A percentile compares a stretch with the other conserved stretches of the same genome.
Evolutionary conservation across 768 basidiomycete species (phyloP).

Genomic region (Crucibulum laeve): DNA sequence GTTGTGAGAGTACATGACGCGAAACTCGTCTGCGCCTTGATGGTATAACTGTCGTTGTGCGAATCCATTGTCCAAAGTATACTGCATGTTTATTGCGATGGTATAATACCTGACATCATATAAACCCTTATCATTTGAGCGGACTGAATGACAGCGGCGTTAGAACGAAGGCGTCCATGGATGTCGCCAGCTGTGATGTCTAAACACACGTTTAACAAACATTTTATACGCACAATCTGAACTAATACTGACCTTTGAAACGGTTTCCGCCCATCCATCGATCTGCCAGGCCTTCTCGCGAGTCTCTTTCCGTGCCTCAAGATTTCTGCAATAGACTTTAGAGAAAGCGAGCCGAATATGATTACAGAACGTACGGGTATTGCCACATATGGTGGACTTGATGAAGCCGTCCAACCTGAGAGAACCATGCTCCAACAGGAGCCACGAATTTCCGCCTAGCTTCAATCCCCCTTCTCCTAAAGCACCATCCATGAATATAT

Average conservation of each 20-base stretch:
- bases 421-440: conserved; percentile 91
- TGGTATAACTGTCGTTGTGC: conserved; percentile 1
- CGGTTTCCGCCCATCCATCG: conserved; percentile 94
- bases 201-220: conserved; percentile 22
- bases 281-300: conserved; percentile 92
- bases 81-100: too few relatives aligned
- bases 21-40: too few relatives aligned
- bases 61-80: background rate
- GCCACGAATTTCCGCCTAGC: conserved; percentile 84
- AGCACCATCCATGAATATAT: conserved; percentile 5
- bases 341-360: background rate
- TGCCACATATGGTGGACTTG: conserved; percentile 98
- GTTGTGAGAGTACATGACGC: too few relatives aligned
- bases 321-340: conserved; percentile 37
- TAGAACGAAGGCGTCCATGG: conserved; percentile 87
- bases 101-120: too few relatives aligned
- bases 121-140: conserved; percentile 78
- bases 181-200: conserved; percentile 84
- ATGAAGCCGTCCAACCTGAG: conserved; percentile 78
- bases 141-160: conserved; percentile 79
- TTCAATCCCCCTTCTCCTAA: conserved; percentile 90
- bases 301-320: conserved; percentile 77
- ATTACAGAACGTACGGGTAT: conserved; percentile 67
- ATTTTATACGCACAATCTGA: background rate
- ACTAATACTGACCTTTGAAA: conserved; percentile 63